These are phyloP conservation scores for Aquilaria yunnanensis DNA, from an alignment of 345 rosid species.

Conservation along the genomic window DNA sequence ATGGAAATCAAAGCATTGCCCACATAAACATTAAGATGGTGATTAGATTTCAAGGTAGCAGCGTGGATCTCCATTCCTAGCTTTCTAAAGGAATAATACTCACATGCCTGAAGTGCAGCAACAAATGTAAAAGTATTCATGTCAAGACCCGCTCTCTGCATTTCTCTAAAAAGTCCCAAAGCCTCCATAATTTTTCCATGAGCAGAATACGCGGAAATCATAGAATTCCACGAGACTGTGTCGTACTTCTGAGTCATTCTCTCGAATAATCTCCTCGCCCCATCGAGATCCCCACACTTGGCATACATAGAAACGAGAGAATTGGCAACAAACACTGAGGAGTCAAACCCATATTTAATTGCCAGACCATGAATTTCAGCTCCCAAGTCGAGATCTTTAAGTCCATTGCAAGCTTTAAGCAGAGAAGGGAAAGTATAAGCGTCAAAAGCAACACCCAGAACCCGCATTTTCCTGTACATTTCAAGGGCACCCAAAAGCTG, in stretches of 20 bases:
- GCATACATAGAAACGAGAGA: conserved; percentile 78
- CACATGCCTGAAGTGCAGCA: conserved; percentile 68
- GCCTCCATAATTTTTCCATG: conserved; percentile 48
- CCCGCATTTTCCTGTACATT: conserved; percentile 44
- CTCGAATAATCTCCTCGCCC: conserved; percentile 60
- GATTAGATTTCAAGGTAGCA: conserved; percentile 43
- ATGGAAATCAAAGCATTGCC: conserved; percentile 70
- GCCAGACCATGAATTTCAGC: conserved; percentile 57
- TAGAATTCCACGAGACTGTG: conserved; percentile 75
- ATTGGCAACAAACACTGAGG: conserved; percentile 44
- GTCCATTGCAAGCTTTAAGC: conserved; percentile 54
- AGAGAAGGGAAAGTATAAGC: conserved; percentile 51
- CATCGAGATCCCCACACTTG: conserved; percentile 51
- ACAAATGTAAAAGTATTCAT: conserved; percentile 48
- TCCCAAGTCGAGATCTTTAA: conserved; percentile 37
- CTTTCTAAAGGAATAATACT: conserved; percentile 31
- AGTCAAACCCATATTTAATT: conserved; percentile 39
- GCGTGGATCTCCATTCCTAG: conserved; percentile 73
- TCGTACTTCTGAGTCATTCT: conserved; percentile 38
- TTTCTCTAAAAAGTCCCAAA: conserved; percentile 44
- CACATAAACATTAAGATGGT: conserved; percentile 33
- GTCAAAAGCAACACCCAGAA: conserved; percentile 41
- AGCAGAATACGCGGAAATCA: conserved; percentile 52
- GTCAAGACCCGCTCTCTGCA: conserved; percentile 42
- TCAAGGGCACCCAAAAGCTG: conserved; percentile 43